phyloP scores from a whole-genome alignment of 2,329 filamentous ascomycete genomes.

The Pseudonectria buxi region DNA sequence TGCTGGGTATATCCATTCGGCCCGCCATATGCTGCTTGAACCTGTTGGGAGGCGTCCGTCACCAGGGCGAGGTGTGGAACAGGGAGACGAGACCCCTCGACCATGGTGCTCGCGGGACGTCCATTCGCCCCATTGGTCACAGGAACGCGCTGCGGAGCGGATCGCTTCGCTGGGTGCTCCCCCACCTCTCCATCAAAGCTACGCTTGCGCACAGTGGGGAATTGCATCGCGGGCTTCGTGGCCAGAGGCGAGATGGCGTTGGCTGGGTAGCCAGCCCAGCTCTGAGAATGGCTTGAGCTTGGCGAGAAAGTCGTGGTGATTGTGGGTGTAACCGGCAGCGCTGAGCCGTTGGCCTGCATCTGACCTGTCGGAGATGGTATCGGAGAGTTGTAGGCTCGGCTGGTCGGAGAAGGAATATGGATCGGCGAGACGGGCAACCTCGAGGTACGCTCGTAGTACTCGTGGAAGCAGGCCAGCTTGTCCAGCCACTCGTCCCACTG shows the following conservation, averaged over 20 bases:
- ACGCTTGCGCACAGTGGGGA: conserved; percentile 41
- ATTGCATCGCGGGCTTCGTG: conserved; percentile 37
- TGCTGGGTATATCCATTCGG: conserved; percentile 32
- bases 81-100: conserved; percentile 46
- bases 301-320: conserved; percentile 34
- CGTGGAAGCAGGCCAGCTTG: conserved; percentile 74
- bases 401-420: conserved; percentile 34
- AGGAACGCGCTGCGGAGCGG: conserved; percentile 21
- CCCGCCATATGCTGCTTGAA: conserved; percentile 26
- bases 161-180: conserved; percentile 51
- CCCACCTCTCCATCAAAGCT: conserved; percentile 41
- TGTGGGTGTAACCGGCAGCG: conserved; percentile 28
- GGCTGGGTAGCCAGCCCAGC: conserved; percentile 33
- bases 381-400: conserved; percentile 37
- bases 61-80: conserved; percentile 66
- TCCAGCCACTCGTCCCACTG: conserved; percentile 86
- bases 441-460: conserved; percentile 70
- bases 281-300: conserved; percentile 28
- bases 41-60: conserved; percentile 32
- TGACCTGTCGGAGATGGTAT: conserved; percentile 41
- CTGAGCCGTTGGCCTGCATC: conserved; percentile 24
- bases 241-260: conserved; percentile 43
- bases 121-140: conserved; percentile 9
- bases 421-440: conserved; percentile 35
- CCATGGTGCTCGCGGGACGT: conserved; percentile 13